Conservation (phyloP, 2,329 filamentous ascomycete species). For the Fusarium papillatum region DNA sequence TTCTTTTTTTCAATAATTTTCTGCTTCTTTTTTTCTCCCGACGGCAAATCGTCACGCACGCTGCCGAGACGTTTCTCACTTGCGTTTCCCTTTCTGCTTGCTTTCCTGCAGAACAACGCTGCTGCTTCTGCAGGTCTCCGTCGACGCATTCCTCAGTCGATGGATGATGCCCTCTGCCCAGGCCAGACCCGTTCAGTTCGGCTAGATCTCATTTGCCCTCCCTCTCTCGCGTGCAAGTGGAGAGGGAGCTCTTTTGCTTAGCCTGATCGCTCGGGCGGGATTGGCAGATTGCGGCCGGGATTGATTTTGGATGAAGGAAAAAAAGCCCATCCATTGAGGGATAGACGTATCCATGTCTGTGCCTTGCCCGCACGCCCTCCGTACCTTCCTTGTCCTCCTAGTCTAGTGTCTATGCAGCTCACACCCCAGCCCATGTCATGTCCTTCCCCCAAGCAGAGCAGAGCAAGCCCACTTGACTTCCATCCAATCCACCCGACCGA, state of each 20-base stretch:
- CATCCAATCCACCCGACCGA: conserved; percentile 10
- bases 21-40: not conserved
- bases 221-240: conserved; percentile 43
- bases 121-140: conserved; percentile 8
- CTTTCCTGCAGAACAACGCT: not conserved
- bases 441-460: not conserved
- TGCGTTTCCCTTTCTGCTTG: not conserved
- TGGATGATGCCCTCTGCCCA: conserved; percentile 9
- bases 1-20: not conserved
- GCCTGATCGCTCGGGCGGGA: conserved; percentile 45
- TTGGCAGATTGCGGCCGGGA: conserved; percentile 45
- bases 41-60: not conserved
- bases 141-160: conserved; percentile 43
- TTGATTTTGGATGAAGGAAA: conserved; percentile 12
- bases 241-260: conserved; percentile 35
- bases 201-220: conserved; percentile 44
- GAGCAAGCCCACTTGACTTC: conserved; percentile 25
- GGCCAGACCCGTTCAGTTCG: conserved; percentile 21
- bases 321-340: not conserved
- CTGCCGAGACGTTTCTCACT: not conserved
- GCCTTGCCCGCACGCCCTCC: not conserved
- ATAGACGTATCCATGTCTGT: not conserved
- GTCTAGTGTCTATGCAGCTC: conserved; percentile 7
- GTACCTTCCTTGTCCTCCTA: not conserved
- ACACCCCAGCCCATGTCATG: conserved; percentile 23